Conservation (phyloP, 108 stramenopile genomes). For the Stephanodiscus triporus region DNA sequence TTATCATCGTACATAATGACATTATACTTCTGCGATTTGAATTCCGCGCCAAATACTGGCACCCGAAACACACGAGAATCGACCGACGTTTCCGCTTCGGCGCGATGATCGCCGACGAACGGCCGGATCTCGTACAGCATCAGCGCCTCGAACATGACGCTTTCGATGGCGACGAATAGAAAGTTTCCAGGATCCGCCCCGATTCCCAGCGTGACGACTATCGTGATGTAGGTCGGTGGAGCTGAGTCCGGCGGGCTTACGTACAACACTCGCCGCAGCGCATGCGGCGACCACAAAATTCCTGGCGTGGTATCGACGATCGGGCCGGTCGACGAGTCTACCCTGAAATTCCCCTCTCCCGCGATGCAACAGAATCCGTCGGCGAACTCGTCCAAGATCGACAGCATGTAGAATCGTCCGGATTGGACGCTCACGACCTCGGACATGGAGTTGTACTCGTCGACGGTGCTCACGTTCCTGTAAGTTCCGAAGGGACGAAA, state of each 20-base stretch:
- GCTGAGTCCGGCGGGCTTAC: slow-evolving; percentile 16
- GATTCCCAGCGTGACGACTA: slow-evolving; percentile 39
- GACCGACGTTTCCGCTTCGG: slow-evolving; percentile 1
- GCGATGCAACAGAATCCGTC: slow-evolving; percentile 47
- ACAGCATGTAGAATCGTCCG: slow-evolving; percentile 36
- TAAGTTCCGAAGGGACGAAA: slow-evolving; percentile 44
- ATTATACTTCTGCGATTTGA: slow-evolving; percentile 40
- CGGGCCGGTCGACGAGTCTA: slow-evolving; percentile 20
- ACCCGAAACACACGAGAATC: slow-evolving; percentile 35
- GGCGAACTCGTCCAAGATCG: slow-evolving; percentile 46
- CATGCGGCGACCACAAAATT: slow-evolving; percentile 39
- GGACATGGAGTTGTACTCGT: slow-evolving; percentile 38
- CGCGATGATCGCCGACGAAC: slow-evolving; percentile 21
- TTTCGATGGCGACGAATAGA: slow-evolving; percentile 38
- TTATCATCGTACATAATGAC: slow-evolving; percentile 46
- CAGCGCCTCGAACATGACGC: slow-evolving; percentile 33
- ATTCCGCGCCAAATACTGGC: slow-evolving; percentile 44
- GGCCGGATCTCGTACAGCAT: slow-evolving; percentile 44
- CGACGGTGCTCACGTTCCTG: slow-evolving; percentile 18
- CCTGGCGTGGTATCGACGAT: slow-evolving; percentile 36
- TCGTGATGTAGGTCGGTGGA: slow-evolving; percentile 24
- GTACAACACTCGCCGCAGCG: slow-evolving; percentile 38
- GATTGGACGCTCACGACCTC: slow-evolving; percentile 32
- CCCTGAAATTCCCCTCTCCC: slow-evolving; percentile 47
- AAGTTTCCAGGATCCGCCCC: slow-evolving; percentile 34